These are phyloP conservation scores for Suillus placidus DNA, from an alignment of 768 basidiomycete species.

Conservation along the genomic window DNA sequence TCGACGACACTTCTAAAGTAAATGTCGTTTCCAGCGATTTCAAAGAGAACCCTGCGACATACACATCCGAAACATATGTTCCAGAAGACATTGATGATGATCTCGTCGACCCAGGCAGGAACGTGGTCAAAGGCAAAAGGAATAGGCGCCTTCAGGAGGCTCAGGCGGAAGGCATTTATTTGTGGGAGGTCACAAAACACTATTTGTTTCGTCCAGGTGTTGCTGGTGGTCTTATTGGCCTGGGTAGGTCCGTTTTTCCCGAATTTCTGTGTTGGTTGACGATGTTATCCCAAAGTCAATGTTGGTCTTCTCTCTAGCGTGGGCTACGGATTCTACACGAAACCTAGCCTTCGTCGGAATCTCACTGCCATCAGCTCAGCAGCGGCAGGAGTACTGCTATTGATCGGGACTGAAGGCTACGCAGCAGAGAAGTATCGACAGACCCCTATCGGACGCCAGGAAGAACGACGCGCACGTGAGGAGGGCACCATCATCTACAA, in stretches of 20 bases:
- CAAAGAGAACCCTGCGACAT: conserved; percentile 48
- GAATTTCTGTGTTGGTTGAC: not conserved
- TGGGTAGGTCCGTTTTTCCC: conserved; percentile 46
- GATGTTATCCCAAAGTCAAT: conserved; percentile 51
- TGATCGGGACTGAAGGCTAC: conserved; percentile 67
- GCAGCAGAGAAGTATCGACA: conserved; percentile 60
- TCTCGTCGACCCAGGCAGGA: conserved; percentile 1
- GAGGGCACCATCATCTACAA: conserved; percentile 61
- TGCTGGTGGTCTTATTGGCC: conserved; percentile 70
- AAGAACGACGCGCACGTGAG: conserved; percentile 56
- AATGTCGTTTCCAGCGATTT: conserved; percentile 56
- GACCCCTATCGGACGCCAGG: conserved; percentile 59
- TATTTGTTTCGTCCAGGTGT: conserved; percentile 66
- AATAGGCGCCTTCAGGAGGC: conserved; percentile 44
- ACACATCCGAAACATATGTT: conserved; percentile 23
- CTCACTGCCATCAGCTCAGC: conserved; percentile 53
- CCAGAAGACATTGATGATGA: conserved; percentile 25
- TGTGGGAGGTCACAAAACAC: conserved; percentile 55
- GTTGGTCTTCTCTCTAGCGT: conserved; percentile 65
- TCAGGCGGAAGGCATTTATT: conserved; percentile 53
- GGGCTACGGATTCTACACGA: conserved; percentile 64
- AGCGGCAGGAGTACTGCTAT: conserved; percentile 53
- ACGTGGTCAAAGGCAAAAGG: conserved; percentile 20
- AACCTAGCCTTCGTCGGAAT: conserved; percentile 63
- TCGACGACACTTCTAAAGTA: conserved; percentile 56